Evolutionary conservation across 139 green algal species (phyloP).

Genomic region (Micromonas pusilla): DNA sequence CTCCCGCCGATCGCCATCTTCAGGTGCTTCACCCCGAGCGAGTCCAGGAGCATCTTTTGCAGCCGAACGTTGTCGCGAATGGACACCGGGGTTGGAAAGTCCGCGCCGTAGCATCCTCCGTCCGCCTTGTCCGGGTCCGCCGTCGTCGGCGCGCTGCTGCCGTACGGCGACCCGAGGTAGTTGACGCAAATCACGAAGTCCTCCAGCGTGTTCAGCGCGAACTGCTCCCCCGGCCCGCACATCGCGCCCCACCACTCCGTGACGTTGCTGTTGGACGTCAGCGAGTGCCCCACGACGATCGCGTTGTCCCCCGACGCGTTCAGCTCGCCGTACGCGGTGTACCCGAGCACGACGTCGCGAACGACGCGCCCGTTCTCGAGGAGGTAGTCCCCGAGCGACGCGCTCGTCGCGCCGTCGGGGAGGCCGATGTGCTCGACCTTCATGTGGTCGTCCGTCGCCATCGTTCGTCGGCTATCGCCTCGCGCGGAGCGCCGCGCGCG

Average conservation of each 20-base stretch:
- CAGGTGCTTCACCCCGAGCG: conserved; percentile 14
- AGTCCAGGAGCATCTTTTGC: conserved; percentile 17
- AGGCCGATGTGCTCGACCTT: background rate
- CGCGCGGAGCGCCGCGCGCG: background rate
- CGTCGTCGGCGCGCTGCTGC: conserved; percentile 10
- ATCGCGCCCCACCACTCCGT: conserved; percentile 30
- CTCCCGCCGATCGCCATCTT: conserved; percentile 12
- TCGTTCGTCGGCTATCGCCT: background rate
- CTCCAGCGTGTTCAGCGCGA: conserved; percentile 4
- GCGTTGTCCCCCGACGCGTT: conserved; percentile 8
- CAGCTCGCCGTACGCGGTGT: conserved; percentile 26
- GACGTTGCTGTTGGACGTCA: conserved; percentile 32
- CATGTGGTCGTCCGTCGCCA: conserved; percentile 30
- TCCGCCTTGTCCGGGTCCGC: background rate
- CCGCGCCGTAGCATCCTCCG: background rate
- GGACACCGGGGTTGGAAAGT: conserved; percentile 26
- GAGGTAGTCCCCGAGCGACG: background rate
- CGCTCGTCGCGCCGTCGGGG: background rate
- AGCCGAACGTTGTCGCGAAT: conserved; percentile 26
- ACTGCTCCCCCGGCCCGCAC: background rate
- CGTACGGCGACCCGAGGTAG: conserved; percentile 32
- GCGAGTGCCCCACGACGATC: conserved; percentile 25
- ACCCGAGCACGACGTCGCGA: background rate
- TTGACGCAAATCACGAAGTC: conserved; percentile 31
- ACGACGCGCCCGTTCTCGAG: conserved; percentile 13